phyloP scores from a whole-genome alignment of 2,329 filamentous ascomycete species.

The Penicillium brevicompactum region DNA sequence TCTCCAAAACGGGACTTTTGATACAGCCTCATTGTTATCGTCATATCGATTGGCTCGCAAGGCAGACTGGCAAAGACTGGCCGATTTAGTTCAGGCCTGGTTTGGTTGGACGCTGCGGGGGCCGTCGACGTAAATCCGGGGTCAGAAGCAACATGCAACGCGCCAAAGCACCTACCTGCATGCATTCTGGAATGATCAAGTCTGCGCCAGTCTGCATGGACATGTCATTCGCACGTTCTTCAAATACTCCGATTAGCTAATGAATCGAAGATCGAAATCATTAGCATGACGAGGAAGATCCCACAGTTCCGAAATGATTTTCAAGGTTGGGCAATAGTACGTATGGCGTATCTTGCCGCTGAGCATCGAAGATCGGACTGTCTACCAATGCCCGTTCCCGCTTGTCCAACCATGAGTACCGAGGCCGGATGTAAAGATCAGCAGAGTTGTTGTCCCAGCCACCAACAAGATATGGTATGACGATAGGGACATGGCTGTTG shows the following conservation, averaged over 20 bases:
- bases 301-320: no score
- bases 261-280: no score
- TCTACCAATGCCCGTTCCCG: neutral
- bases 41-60: neutral
- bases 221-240: neutral
- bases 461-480: neutral
- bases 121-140: neutral
- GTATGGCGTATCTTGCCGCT: neutral
- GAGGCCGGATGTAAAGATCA: neutral
- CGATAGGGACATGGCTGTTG: neutral
- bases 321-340: neutral
- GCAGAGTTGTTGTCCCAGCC: neutral
- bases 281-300: no score
- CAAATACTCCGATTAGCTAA: neutral
- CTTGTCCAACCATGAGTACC: neutral
- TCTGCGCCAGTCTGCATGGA: neutral
- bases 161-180: neutral
- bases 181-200: neutral
- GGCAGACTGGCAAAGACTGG: neutral
- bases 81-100: constrained; percentile 2
- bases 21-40: neutral
- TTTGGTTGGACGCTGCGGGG: neutral
- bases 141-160: neutral
- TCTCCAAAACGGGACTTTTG: neutral
- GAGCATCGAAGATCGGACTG: neutral